Conservation (phyloP, 2,329 filamentous ascomycete genomes). For the Arthrobotrys sinensis region DNA sequence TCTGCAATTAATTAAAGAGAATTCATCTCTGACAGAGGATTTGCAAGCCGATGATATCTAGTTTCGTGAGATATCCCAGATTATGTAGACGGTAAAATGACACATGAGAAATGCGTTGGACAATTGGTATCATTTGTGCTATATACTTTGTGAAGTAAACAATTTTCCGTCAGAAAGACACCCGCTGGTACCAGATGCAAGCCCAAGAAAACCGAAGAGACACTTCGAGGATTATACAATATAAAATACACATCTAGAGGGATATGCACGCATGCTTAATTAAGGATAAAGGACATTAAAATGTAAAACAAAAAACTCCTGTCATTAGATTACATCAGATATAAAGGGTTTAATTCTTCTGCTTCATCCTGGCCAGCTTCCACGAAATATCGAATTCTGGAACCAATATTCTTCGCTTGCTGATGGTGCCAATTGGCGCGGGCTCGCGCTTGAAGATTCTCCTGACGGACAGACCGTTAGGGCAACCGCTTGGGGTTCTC, state of each 20-base stretch:
- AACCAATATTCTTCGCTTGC: conserved; percentile 27
- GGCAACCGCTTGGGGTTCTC: conserved; percentile 40
- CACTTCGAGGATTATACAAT: conserved; percentile 46
- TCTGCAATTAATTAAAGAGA: not conserved
- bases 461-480: conserved; percentile 33
- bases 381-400: conserved; percentile 44
- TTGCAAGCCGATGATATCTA: not conserved
- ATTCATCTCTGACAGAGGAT: not conserved
- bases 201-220: not conserved
- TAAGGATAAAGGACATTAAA: not conserved
- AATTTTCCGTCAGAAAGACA: conserved; percentile 16
- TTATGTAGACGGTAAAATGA: conserved; percentile 11
- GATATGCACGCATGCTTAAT: conserved; percentile 19
- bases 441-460: conserved; percentile 38
- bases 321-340: conserved; percentile 43
- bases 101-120: conserved; percentile 31
- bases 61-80: not conserved
- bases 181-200: conserved; percentile 19
- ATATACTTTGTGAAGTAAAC: not conserved
- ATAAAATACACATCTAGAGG: conserved; percentile 50
- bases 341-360: conserved; percentile 8
- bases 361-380: conserved; percentile 25
- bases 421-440: conserved; percentile 2
- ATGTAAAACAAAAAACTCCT: conserved; percentile 25
- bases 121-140: conserved; percentile 16